Evolutionary conservation across 1,284 basidiomycete genomes (phyloP), one percentile per base, ranked within the genome.

Genomic region (Retiboletus fuscus): DNA sequence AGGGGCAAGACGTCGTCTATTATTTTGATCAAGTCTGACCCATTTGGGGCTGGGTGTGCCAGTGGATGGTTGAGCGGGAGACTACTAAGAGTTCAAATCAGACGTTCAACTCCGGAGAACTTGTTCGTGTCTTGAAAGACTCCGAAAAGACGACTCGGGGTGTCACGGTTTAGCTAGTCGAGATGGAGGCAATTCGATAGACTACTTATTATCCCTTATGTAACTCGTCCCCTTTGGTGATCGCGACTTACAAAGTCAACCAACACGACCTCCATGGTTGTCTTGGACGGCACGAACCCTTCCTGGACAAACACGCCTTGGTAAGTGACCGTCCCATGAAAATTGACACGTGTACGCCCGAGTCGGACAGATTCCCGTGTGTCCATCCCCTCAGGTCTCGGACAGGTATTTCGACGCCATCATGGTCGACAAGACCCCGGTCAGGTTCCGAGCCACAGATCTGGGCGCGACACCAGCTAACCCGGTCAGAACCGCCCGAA

Each of bases 401-500:
- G 82, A 83, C 20, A 85, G 87, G 74, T 87, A 85, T 55, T 92
- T 86, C 15, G 86, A 86, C 46, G 91, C 84, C 53, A 96, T 81
- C 41, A 87, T n/a, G n/a, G n/a, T 88, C 8, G 91, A 90, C 58
- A 97, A 83, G 46, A 96, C 82, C 75, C 96, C 95, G 11, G 95
- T 92, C 34, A 96, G 84, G 78, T 97, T 96, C 16, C 90, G 92
- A 13, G 93, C 91, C n/a, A 90, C 91, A 34, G 93, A 95, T 68
- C 95, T 85, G 0, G 96, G 96, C 3, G 95, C 93, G 16, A 92
- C 87, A 16, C 92, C 91, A 1, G 93, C 95, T 57, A 96, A 94
- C 24, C 93, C 95, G 67, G 87, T 86, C 11, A 97, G 80, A 3
- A 96, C 81, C 0, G 92, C 93, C 24, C 89, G 87, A 79, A 96